Conservation (phyloP, 495 filamentous ascomycete genomes). For the Letharia lupina region DNA sequence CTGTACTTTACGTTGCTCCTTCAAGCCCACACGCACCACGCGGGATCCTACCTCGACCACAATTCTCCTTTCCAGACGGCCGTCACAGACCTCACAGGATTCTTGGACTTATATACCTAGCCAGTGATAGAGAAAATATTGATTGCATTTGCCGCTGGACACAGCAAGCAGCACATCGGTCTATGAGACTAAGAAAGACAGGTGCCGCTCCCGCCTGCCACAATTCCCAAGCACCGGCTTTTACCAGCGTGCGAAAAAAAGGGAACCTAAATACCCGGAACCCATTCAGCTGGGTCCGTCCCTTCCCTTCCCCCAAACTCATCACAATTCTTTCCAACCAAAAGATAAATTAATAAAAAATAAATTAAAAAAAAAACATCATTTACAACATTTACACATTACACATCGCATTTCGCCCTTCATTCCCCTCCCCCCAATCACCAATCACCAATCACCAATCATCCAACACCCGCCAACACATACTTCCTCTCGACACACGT, state of each 20-base stretch:
- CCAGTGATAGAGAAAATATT: too few species aligned
- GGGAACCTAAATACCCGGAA: conserved; percentile 23
- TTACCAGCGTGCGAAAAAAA: conserved; percentile 19
- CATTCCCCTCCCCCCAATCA: too few species aligned
- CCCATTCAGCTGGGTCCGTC: conserved; percentile 23
- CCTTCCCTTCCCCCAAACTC: conserved; percentile 10
- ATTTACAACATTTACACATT: too few species aligned
- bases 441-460: too few species aligned
- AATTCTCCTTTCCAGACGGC: too few species aligned
- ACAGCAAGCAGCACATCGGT: neutral
- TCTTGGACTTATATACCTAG: too few species aligned
- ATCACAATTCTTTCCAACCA: neutral
- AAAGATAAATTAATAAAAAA: neutral
- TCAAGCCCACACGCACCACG: neutral
- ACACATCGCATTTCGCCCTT: too few species aligned
- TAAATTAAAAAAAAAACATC: neutral
- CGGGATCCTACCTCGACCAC: neutral
- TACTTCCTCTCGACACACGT: neutral
- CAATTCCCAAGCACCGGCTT: conserved; percentile 19
- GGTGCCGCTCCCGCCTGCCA: conserved; percentile 22
- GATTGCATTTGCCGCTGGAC: too few species aligned
- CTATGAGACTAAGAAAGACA: conserved; percentile 8
- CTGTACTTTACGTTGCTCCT: neutral
- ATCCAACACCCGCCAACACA: neutral
- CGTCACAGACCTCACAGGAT: too few species aligned